These are phyloP conservation scores for Candida mattraensis DNA, from an alignment of 805 yeast species.

Conservation along the genomic window DNA sequence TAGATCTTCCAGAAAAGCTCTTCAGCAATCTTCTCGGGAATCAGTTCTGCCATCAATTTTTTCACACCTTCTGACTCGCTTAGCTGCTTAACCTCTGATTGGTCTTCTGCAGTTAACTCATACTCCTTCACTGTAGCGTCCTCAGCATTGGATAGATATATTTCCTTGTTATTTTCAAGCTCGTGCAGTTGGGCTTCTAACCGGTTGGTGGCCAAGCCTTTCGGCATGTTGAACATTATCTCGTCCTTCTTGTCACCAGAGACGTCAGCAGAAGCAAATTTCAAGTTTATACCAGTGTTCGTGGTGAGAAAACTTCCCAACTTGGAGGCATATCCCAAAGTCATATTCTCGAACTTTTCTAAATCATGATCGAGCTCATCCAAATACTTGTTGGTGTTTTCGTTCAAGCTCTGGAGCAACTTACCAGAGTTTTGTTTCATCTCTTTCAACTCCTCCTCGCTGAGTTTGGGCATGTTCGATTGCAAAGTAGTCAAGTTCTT, in stretches of 20 bases:
- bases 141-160: conserved; percentile 38
- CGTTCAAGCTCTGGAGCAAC: conserved; percentile 28
- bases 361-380: conserved; percentile 73
- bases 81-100: conserved; percentile 41
- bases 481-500: conserved; percentile 17
- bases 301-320: conserved; percentile 53
- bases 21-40: conserved; percentile 59
- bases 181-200: conserved; percentile 63
- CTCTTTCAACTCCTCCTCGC: conserved; percentile 26
- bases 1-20: conserved; percentile 75
- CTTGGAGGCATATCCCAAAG: conserved; percentile 57
- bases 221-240: conserved; percentile 45
- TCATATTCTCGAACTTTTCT: conserved; percentile 69
- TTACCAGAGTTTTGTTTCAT: conserved; percentile 27
- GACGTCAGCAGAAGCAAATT: conserved; percentile 14
- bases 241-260: conserved; percentile 37
- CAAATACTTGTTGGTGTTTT: conserved; percentile 59
- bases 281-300: conserved; percentile 18
- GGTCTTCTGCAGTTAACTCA: conserved; percentile 46
- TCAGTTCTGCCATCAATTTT: conserved; percentile 57
- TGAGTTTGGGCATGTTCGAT: conserved; percentile 15
- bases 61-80: conserved; percentile 50
- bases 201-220: conserved; percentile 47
- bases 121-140: conserved; percentile 40
- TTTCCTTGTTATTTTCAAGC: conserved; percentile 48